Evolutionary conservation across 169 alveolate species (phyloP).

Genomic region (Fabrea salina): DNA sequence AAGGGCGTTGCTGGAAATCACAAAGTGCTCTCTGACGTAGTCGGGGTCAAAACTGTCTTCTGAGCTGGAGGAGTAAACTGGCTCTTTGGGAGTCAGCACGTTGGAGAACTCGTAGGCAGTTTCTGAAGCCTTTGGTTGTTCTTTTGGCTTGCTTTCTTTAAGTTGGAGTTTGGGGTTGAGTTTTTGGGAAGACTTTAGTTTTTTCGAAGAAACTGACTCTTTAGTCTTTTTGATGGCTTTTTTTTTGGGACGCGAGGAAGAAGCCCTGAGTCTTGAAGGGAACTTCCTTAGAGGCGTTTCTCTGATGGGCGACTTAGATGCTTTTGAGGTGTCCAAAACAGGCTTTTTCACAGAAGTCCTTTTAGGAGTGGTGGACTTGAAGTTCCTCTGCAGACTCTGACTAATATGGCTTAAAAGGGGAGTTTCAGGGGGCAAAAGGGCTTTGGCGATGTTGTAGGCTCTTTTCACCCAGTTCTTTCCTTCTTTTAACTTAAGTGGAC

Average conservation of each 20-base stretch:
- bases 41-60: not conserved
- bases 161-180: not conserved
- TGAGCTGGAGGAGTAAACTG: not conserved
- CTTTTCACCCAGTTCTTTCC: slow-evolving; percentile 10
- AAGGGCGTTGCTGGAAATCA: not conserved
- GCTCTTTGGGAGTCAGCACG: not conserved
- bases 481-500: not conserved
- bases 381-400: not conserved
- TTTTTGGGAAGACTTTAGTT: not conserved
- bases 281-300: not conserved
- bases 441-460: slow-evolving; percentile 9
- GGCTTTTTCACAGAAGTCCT: not conserved
- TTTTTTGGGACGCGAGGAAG: not conserved
- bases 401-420: slow-evolving; percentile 2
- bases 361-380: not conserved
- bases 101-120: no score
- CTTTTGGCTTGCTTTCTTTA: not conserved
- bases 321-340: not conserved
- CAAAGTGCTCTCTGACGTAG: not conserved
- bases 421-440: slow-evolving; percentile 1
- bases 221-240: not conserved
- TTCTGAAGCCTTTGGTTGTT: not conserved
- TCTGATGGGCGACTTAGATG: not conserved
- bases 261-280: not conserved
- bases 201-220: no score